These are phyloP conservation scores for Tagetes erecta DNA, from an alignment of 129 eudicot species.

Conservation along the genomic window DNA sequence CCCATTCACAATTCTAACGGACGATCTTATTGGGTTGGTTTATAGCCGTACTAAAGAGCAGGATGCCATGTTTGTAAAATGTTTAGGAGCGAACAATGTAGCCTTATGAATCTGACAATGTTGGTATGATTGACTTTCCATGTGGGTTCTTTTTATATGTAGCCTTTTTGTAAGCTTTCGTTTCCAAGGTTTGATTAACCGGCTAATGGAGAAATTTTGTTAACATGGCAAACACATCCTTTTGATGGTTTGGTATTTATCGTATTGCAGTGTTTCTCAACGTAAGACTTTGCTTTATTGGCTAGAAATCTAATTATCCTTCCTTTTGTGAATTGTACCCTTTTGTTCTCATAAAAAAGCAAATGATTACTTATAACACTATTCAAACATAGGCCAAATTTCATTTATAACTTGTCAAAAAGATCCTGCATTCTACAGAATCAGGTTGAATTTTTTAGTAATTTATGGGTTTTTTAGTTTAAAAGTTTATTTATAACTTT, in stretches of 20 bases:
- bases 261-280: background rate
- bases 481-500: no score
- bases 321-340: background rate
- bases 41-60: slow-evolving; percentile 31
- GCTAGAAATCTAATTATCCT: background rate
- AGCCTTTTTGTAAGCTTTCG: slow-evolving; percentile 13
- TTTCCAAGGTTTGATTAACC: background rate
- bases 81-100: slow-evolving; percentile 3
- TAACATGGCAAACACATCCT: slow-evolving; percentile 8
- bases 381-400: no score
- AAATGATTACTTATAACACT: no score
- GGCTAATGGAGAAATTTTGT: slow-evolving; percentile 19
- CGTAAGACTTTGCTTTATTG: background rate
- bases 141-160: slow-evolving; percentile 13
- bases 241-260: background rate
- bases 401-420: no score
- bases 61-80: slow-evolving; percentile 30
- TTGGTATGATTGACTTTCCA: slow-evolving; percentile 24
- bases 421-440: no score
- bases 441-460: no score
- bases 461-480: no score
- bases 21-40: slow-evolving; percentile 97
- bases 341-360: no score
- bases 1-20: slow-evolving; percentile 90
- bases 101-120: background rate